Conservation (phyloP, 352 stramenopile species). For the Plasmopara muralis region DNA sequence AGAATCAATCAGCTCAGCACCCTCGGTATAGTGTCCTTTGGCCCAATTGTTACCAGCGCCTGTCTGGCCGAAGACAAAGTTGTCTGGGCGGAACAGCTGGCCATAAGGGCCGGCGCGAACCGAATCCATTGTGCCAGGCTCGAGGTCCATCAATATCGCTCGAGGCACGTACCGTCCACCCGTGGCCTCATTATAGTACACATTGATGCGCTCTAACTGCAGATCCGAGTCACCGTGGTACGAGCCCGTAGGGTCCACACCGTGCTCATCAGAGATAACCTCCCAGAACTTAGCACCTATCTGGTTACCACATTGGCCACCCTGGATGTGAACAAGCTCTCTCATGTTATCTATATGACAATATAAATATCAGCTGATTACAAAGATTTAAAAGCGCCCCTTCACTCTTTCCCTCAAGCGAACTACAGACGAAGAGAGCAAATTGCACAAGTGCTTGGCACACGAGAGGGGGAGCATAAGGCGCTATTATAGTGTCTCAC, state of each 20-base stretch:
- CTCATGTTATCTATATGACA: conserved; percentile 62
- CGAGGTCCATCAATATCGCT: conserved; percentile 98
- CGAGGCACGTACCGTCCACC: conserved; percentile 96
- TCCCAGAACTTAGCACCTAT: conserved; percentile 99
- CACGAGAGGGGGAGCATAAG: background rate
- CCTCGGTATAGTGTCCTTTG: conserved; percentile 99
- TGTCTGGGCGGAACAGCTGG: conserved; percentile 97
- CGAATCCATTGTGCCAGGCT: conserved; percentile 99
- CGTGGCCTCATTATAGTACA: conserved; percentile 99
- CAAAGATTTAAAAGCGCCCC: conserved; percentile 15
- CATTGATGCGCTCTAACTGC: conserved; percentile 97
- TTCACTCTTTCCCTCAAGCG: conserved; percentile 11
- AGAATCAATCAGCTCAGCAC: conserved; percentile 97
- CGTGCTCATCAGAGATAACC: conserved; percentile 95
- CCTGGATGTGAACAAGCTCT: conserved; percentile 98
- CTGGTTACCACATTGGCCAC: conserved; percentile 98
- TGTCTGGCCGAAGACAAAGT: conserved; percentile 99
- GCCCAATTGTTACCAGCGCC: conserved; percentile 99
- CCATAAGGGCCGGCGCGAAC: conserved; percentile 94
- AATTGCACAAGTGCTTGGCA: background rate
- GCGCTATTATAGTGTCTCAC: conserved; percentile 17
- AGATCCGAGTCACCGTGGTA: conserved; percentile 96
- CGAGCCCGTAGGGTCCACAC: conserved; percentile 86
- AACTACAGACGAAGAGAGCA: background rate
- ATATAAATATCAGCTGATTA: conserved; percentile 6